These are phyloP conservation scores for Penicillium verhagenii DNA, from an alignment of 495 filamentous ascomycete genomes.

Conservation along the genomic window DNA sequence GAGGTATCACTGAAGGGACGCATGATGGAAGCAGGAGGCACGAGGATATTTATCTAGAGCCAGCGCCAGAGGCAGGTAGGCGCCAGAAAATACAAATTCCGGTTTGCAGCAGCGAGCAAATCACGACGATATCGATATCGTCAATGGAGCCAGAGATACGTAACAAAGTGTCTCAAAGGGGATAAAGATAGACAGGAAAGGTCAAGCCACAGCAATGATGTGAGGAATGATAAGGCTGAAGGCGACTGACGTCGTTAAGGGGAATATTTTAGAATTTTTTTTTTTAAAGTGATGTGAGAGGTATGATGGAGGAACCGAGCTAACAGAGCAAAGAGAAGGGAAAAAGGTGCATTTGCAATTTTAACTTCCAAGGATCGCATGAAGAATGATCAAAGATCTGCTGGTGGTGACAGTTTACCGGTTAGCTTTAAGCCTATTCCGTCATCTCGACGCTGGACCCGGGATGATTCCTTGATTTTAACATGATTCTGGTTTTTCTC, in stretches of 20 bases:
- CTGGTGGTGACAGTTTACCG: background rate
- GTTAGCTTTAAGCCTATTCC: conserved; percentile 2
- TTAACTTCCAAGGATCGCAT: conserved; percentile 1
- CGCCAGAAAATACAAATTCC: conserved; percentile 2
- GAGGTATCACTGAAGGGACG: conserved; percentile 35
- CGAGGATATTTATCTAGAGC: conserved; percentile 12
- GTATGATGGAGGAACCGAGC: too few species aligned
- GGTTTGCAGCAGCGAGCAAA: background rate
- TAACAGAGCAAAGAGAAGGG: too few species aligned
- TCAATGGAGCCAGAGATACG: conserved; percentile 14
- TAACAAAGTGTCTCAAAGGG: conserved; percentile 16
- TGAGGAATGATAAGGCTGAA: conserved; percentile 16
- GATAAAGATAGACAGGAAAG: conserved; percentile 18
- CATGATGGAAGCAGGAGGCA: conserved; percentile 24
- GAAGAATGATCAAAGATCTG: background rate
- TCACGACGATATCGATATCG: background rate
- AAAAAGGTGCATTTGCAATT: background rate
- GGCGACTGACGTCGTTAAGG: conserved; percentile 13
- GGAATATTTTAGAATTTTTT: background rate
- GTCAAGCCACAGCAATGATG: conserved; percentile 1
- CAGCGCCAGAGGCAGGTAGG: too few species aligned
- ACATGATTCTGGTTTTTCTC: conserved; percentile 2
- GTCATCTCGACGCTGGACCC: conserved; percentile 3
- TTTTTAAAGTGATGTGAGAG: background rate
- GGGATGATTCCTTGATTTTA: conserved; percentile 20